A percentile compares a stretch with the other conserved stretches of the same genome.
Conservation (phyloP, 495 filamentous ascomycete genomes). For the Bathelium albidoporum region DNA sequence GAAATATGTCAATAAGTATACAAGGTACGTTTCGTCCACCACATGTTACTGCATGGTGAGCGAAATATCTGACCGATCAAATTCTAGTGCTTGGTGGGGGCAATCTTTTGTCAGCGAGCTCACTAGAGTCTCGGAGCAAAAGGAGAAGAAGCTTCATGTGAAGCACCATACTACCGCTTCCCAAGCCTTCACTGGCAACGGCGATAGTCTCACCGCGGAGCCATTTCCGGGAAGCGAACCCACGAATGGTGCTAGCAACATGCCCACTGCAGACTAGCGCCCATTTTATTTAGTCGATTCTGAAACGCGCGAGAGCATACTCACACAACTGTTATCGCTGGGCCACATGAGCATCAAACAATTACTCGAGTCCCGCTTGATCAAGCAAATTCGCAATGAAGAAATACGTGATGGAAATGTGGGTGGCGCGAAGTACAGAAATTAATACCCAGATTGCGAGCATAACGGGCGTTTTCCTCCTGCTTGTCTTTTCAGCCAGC, state of each 20-base stretch:
- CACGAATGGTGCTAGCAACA: neutral
- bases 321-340: neutral
- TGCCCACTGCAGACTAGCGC: neutral
- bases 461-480: neutral
- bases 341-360: neutral
- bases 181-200: neutral
- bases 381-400: neutral
- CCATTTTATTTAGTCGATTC: neutral
- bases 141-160: slow-evolving; percentile 33
- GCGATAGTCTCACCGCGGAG: neutral
- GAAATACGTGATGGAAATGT: neutral
- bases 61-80: slow-evolving; percentile 6
- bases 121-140: slow-evolving; percentile 52
- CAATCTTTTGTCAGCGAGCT: slow-evolving; percentile 83
- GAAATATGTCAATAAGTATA: slow-evolving; percentile 82
- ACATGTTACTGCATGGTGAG: neutral
- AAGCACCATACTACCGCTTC: neutral
- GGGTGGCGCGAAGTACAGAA: neutral
- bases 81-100: slow-evolving; percentile 97
- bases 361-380: neutral
- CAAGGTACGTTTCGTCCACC: slow-evolving; percentile 41
- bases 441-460: neutral
- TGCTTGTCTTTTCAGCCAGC: neutral
- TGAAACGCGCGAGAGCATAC: neutral
- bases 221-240: neutral